A percentile compares a stretch with the other conserved stretches of the same genome.
These are phyloP conservation scores for Pseudozyma tsukubaensis DNA, from an alignment of 1,284 basidiomycete genomes.

Conservation along the genomic window DNA sequence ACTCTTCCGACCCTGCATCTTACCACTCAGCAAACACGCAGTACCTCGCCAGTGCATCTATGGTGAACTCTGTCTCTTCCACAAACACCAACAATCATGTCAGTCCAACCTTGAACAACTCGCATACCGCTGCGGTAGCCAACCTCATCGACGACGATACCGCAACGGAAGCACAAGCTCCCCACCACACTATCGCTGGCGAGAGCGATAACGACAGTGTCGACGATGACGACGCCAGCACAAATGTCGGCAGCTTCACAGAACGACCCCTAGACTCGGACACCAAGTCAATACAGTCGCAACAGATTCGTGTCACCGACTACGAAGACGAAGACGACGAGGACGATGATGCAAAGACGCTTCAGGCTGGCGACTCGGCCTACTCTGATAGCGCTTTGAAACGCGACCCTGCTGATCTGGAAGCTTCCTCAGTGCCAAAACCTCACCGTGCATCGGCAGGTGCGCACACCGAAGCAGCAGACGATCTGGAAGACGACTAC, in stretches of 20 bases:
- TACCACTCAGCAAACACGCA: not conserved
- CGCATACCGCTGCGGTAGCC: conserved; percentile 2
- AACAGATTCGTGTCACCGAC: conserved; percentile 13
- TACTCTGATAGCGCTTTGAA: conserved; percentile 26
- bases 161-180: conserved; percentile 23
- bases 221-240: conserved; percentile 25
- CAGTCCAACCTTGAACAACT: conserved; percentile 22
- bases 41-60: conserved; percentile 7
- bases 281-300: conserved; percentile 14
- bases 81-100: conserved; percentile 14
- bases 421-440: conserved; percentile 11
- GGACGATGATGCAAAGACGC: conserved; percentile 18
- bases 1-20: not conserved
- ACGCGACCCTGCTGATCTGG: conserved; percentile 11
- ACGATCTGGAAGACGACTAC: conserved; percentile 39
- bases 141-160: conserved; percentile 15
- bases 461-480: conserved; percentile 2
- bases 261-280: conserved; percentile 13
- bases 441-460: conserved; percentile 1
- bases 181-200: conserved; percentile 33
- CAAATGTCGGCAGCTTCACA: conserved; percentile 36
- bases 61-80: conserved; percentile 18
- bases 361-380: conserved; percentile 22
- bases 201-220: conserved; percentile 21
- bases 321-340: conserved; percentile 21